Percentiles rank a stretch among this genome's conserved stretches.
These are phyloP conservation scores for Leccinellum luteum DNA, from an alignment of 768 basidiomycete species.

Conservation along the genomic window DNA sequence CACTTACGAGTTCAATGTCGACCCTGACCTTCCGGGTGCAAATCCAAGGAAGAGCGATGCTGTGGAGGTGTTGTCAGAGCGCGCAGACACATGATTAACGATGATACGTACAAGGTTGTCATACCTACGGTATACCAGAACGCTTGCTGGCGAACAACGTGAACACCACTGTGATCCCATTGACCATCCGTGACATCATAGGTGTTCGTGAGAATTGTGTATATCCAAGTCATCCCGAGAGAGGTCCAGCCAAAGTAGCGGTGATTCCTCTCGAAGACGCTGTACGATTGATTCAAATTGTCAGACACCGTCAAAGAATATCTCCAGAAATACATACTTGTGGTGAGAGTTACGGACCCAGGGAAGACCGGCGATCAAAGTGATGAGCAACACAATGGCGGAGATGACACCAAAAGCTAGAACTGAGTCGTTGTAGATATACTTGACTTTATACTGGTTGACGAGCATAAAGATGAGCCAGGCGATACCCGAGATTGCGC, in stretches of 20 bases:
- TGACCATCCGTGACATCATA: conserved; percentile 53
- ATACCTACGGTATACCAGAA: conserved; percentile 76
- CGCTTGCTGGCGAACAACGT: conserved; percentile 65
- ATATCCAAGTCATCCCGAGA: conserved; percentile 58
- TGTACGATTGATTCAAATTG: conserved; percentile 28
- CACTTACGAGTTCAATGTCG: conserved; percentile 69
- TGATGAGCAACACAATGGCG: conserved; percentile 53
- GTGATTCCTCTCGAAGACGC: conserved; percentile 78
- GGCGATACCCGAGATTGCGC: conserved; percentile 63
- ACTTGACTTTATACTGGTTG: conserved; percentile 49
- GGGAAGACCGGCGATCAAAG: conserved; percentile 65
- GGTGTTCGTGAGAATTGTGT: conserved; percentile 64
- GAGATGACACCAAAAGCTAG: conserved; percentile 63
- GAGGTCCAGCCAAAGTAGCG: conserved; percentile 76
- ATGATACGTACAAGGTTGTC: conserved; percentile 61
- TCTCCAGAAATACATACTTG: conserved; percentile 48
- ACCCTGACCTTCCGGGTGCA: conserved; percentile 71
- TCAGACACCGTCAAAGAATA: not conserved
- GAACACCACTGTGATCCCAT: conserved; percentile 55
- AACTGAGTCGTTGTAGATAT: conserved; percentile 52
- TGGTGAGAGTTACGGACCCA: conserved; percentile 81
- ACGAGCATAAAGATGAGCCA: conserved; percentile 69
- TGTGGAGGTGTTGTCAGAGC: conserved; percentile 25
- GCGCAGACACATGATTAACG: not conserved
- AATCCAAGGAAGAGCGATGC: conserved; percentile 72